Evolutionary conservation across 2,329 filamentous ascomycete genomes (phyloP).

Genomic region (Beauveria sp.): DNA sequence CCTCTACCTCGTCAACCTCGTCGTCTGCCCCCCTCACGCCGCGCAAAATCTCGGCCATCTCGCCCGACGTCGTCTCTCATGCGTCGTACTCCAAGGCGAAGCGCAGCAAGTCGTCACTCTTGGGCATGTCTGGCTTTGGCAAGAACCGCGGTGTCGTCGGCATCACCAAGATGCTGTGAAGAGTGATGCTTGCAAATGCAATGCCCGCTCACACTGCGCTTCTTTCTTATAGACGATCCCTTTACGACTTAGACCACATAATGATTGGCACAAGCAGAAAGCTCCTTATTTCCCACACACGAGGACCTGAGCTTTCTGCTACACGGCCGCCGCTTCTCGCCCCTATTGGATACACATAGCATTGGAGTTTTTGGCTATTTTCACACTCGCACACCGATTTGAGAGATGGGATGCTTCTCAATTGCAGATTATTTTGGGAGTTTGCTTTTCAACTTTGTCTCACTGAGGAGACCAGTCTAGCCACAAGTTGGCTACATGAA

Average conservation of each 20-base stretch:
- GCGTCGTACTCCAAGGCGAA: constrained; percentile 1
- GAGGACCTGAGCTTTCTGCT: background rate
- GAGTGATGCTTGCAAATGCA: background rate
- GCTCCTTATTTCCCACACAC: background rate
- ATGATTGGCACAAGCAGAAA: constrained; percentile 6
- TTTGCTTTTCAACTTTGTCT: background rate
- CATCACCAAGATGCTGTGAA: background rate
- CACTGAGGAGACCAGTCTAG: background rate
- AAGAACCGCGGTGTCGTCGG: background rate
- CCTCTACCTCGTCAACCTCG: background rate
- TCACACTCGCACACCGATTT: background rate
- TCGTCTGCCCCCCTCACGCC: background rate
- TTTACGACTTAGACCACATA: constrained; percentile 5
- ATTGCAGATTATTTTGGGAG: background rate
- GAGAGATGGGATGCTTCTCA: background rate
- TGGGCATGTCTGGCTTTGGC: constrained; percentile 3
- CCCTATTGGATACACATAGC: constrained; percentile 4
- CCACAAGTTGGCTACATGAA: constrained; percentile 1
- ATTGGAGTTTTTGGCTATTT: constrained; percentile 2
- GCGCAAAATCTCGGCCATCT: background rate
- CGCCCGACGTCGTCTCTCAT: background rate
- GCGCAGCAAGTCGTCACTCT: constrained; percentile 1
- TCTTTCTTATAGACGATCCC: background rate
- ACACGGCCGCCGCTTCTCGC: background rate
- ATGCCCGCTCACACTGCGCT: background rate